A percentile compares a stretch with the other conserved stretches of the same genome.
Conservation (phyloP, 2,329 filamentous ascomycete species). For the Clonostachys solani region DNA sequence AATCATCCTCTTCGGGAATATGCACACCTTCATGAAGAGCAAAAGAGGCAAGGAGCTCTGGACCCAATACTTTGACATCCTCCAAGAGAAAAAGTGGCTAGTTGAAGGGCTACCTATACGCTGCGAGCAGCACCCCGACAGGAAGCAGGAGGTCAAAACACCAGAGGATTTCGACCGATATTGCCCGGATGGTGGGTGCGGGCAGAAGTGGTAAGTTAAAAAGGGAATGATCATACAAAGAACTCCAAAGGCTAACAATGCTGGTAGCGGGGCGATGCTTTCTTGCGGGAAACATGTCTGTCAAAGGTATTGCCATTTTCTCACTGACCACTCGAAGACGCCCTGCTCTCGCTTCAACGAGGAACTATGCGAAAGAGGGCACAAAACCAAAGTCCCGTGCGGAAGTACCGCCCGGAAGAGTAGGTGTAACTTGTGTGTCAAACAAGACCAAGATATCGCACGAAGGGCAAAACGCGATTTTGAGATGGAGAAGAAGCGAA, state of each 20-base stretch:
- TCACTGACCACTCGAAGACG: constrained; percentile 50
- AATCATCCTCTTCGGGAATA: constrained; percentile 67
- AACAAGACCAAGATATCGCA: constrained; percentile 39
- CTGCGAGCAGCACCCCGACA: constrained; percentile 56
- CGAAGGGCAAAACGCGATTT: constrained; percentile 38
- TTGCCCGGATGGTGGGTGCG: constrained; percentile 69
- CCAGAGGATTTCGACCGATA: constrained; percentile 55
- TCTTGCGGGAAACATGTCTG: constrained; percentile 58
- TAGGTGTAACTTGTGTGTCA: constrained; percentile 45
- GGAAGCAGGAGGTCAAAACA: constrained; percentile 34
- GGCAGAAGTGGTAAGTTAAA: constrained; percentile 51
- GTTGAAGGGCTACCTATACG: constrained; percentile 56
- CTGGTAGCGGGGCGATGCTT: constrained; percentile 38
- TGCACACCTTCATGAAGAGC: constrained; percentile 59
- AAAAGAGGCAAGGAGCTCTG: constrained; percentile 38
- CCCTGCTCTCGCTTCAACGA: constrained; percentile 27
- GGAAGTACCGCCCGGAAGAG: constrained; percentile 17
- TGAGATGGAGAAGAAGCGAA: constrained; percentile 43
- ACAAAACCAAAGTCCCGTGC: constrained; percentile 45
- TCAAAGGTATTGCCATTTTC: constrained; percentile 55
- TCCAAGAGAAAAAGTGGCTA: constrained; percentile 47
- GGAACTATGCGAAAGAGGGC: constrained; percentile 45
- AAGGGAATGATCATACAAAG: not conserved
- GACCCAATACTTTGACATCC: constrained; percentile 48
- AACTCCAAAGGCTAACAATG: not conserved